Evolutionary conservation across 164 flowering plant species (phyloP).

Genomic region (Sextonia rubra): DNA sequence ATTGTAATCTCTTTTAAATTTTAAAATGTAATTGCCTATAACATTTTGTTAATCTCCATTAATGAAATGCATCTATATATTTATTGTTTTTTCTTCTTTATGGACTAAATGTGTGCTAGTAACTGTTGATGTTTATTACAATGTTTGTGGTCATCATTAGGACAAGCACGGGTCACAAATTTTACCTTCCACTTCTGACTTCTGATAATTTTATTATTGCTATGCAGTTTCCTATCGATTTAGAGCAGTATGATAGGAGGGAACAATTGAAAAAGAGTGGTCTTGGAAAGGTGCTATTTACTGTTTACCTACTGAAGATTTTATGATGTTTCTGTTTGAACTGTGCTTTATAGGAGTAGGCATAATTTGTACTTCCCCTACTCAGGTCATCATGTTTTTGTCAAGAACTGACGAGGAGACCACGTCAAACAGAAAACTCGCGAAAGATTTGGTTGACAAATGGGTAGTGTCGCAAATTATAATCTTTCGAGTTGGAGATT

Average conservation of each 20-base stretch:
- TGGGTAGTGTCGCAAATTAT: constrained; percentile 52
- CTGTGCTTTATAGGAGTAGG: not conserved
- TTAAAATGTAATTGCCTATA: too few species aligned
- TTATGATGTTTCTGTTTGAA: not conserved
- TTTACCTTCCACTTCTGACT: constrained; percentile 13
- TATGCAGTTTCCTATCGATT: constrained; percentile 73
- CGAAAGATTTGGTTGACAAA: constrained; percentile 94
- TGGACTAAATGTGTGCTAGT: too few species aligned
- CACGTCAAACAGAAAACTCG: constrained; percentile 79
- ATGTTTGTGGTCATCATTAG: not conserved
- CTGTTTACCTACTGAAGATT: not conserved
- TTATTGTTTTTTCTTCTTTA: too few species aligned
- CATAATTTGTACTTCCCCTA: not conserved
- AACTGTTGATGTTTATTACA: too few species aligned
- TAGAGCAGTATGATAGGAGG: constrained; percentile 80
- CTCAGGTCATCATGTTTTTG: constrained; percentile 95
- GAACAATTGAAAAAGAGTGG: constrained; percentile 90
- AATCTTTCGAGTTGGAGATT: too few species aligned
- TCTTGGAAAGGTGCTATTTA: constrained; percentile 64
- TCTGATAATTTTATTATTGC: constrained; percentile 8
- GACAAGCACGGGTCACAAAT: not conserved
- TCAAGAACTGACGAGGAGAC: constrained; percentile 96
- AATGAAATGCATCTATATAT: too few species aligned
- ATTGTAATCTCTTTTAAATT: not conserved
- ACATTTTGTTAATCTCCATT: too few species aligned